Base-by-base conservation (phyloP, 176 grass and related monocot genomes). In the Areca catechu region DNA sequence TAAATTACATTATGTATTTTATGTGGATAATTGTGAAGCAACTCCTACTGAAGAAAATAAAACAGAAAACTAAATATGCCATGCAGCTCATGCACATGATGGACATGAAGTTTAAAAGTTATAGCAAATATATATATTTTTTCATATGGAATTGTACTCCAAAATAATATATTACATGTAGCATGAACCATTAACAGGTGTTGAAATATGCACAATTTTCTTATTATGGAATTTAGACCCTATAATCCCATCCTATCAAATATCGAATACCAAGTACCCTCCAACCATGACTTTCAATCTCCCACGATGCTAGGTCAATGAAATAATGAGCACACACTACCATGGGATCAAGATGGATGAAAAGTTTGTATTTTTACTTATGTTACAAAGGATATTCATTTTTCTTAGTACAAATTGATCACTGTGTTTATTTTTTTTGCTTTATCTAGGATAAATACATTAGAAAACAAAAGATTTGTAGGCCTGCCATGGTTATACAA, bases 311-410 rank as follows among this genome's bases (percentile, higher is more conserved):
- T 64, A 74, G 74, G 80, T 84, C 70, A 67, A 60, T 65, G 55
- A 83, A 86, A 85, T 47, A 70, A 76, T 74, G 61, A 84, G 78
- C 81, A 4, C n/a, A n/a, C n/a, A 29, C 16, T 78, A 67, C 48
- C 17, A 23, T 70, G 68, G 72, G 68, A 95, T 77, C 74, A 78
- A 74, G 74, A 20, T 72, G 70, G 78, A 81, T 67, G 59, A 63
- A 68, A 19, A 34, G 73, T 80, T 61, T 68, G 76, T 24, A 25
- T 4, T 15, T 63, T 62, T 66, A 77, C 27, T 49, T 85, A 85
- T 67, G 77, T 29, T 77, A 83, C 76, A 85, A 65, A 49, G 18
- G 43, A 22, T 17, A n/a, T 65, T 12, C 19, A n/a, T 17, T 50
- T 48, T 51, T 20, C n/a, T 64, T 0, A 51, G 15, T 43, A 19